Evolutionary conservation across 352 stramenopile species (phyloP), one percentile per base, ranked within the genome.

Genomic region (Blastocystis sp.): DNA sequence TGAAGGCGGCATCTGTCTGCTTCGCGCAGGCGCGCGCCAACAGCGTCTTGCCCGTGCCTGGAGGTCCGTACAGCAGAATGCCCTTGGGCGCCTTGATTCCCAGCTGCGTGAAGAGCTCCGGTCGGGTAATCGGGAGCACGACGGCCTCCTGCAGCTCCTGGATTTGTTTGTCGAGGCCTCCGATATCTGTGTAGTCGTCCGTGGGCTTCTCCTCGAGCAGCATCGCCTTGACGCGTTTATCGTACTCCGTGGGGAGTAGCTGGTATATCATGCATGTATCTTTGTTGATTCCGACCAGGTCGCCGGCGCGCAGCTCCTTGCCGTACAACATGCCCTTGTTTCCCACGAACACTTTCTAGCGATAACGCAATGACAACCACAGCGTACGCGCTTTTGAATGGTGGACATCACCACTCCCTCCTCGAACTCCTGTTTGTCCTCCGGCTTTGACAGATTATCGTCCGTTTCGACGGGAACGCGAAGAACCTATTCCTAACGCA

Each of bases 281-380:
- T 91, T 99, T 99, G 91, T 99, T 99, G 17, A 96, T 98, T 56
- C 96, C 97, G 1, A 99, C 95, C 10, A 99, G 90, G 89, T 99
- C 97, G 74, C 96, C 97, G 0, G 97, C 96, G 82, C 94, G 94
- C 34, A 99, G 91, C 87, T 97, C 93, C 4, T 97, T 91, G 28
- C 95, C 93, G 19, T 81, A 67, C 19, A 99, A 94, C 23, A 99
- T 94, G 14, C 97, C 97, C n/a, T 96, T 96, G 45, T 98, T 95
- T 7, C 96, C 64, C 60, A 88, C 64, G 62, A 88, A 88, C 2
- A 88, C 64, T 78, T 79, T 79, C 67, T 88, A 88, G 52, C 10
- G 43, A 34, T 56, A 62, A 23, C 2, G 66, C 5, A 28, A 61
- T 69, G 9, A 2, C 19, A 9, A 23, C 9, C 45, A 64, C 5